Base-by-base conservation (phyloP, 768 basidiomycete genomes). In the Tephrocybe sp. region DNA sequence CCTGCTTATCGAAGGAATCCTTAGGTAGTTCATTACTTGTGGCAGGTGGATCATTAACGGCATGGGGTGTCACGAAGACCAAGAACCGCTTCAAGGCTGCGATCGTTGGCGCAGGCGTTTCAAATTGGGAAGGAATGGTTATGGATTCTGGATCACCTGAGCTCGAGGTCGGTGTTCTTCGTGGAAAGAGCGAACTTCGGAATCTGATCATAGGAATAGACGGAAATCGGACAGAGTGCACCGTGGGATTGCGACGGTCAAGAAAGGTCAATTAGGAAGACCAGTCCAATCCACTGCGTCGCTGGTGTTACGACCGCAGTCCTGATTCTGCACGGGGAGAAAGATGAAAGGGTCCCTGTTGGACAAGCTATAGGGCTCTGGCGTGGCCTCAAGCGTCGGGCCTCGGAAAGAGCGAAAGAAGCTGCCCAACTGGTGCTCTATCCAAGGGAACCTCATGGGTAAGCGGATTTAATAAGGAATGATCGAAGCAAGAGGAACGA, bases 281-380 rank as follows among this genome's bases (percentile, higher is more conserved):
- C 59, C 1, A 68, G 66, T 48, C 70, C 70, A 3, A 57, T 70
- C 34, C 70, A 69, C 43, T 58, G 55, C 42, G 68, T 81, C 7
- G 63, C 70, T 17, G 64, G 62, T 0, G 74, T 83, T 23, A 63
- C 58, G 40, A 68, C 75, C 3, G 79, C 80, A 0, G 74, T 81
- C 14, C 63, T 80, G 17, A 59, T 84, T 32, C 56, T 79, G 10
- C 66, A 83, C 30, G 83, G 83, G 0, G 74, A 76, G 41, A 73
- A 69, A 49, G 83, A 84, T 56, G 68, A 77, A 30, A 71, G 83
- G 0, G 80, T 80, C 20, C 78, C 80, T 6, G 47, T 65, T 23
- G 67, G 68, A 1, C 69, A 70, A 58, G 60, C 63, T 1, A 53
- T 68, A 37, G 70, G 69, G n/a, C 60, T 70, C 24, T 69, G 62